Percentiles rank a stretch among this genome's conserved stretches.
phyloP scores from a whole-genome alignment of 2,329 filamentous ascomycete genomes.

The Ceratocystis ficicola region DNA sequence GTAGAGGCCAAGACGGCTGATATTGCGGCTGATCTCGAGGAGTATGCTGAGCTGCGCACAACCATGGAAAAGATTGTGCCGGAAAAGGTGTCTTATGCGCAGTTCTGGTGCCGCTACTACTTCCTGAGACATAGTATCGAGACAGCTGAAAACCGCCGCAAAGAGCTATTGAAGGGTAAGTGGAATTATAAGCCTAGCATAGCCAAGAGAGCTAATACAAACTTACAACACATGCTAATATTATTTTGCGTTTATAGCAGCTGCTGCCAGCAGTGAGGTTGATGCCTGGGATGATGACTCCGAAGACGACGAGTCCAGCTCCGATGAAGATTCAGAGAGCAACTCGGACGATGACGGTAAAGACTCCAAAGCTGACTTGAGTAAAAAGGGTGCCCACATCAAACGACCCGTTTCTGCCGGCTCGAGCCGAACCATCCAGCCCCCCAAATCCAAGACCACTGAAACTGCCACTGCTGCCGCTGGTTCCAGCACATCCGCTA shows the following conservation, averaged over 20 bases:
- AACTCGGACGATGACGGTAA: conserved; percentile 27
- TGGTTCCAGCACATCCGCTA: conserved; percentile 26
- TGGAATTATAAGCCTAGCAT: conserved; percentile 17
- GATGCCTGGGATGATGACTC: conserved; percentile 58
- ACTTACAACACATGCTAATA: neutral
- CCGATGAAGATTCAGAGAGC: conserved; percentile 30
- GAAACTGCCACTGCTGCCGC: conserved; percentile 26
- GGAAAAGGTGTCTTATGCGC: conserved; percentile 71
- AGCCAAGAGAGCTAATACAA: neutral
- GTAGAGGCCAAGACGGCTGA: conserved; percentile 73
- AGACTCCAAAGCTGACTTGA: conserved; percentile 22
- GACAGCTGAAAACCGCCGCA: conserved; percentile 76
- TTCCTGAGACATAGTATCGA: conserved; percentile 88
- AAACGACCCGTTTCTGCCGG: conserved; percentile 40
- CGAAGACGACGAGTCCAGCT: conserved; percentile 33
- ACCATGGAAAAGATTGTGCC: conserved; percentile 98
- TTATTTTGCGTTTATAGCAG: conserved; percentile 36
- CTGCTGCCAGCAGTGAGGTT: conserved; percentile 58
- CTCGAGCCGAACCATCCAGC: conserved; percentile 51
- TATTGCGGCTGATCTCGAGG: conserved; percentile 70
- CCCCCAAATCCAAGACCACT: conserved; percentile 24
- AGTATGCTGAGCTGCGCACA: conserved; percentile 68
- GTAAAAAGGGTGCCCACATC: conserved; percentile 25
- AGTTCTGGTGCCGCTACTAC: conserved; percentile 94
- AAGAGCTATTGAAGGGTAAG: conserved; percentile 82